Percentiles rank a stretch among this genome's conserved stretches.
phyloP scores from a whole-genome alignment of 108 stramenopile genomes.

The Pinguiococcus pyrenoidosus region DNA sequence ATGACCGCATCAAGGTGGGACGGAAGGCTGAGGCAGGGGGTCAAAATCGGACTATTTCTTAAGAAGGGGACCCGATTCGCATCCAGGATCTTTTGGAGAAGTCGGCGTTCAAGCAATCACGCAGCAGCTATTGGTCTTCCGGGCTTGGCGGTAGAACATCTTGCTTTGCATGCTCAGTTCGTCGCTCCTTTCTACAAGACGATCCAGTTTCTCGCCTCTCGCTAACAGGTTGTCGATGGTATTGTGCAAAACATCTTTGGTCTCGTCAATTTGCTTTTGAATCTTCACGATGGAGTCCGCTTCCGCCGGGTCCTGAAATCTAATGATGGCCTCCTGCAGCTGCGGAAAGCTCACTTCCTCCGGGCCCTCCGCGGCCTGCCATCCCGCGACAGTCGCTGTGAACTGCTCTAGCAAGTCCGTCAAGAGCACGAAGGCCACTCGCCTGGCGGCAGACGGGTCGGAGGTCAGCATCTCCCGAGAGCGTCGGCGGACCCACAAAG shows the following conservation, averaged over 20 bases:
- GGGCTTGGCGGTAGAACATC: conserved; percentile 98
- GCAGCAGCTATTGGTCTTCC: conserved; percentile 96
- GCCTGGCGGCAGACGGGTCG: too few species aligned
- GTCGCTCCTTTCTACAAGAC: conserved; percentile 84
- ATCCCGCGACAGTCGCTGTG: conserved; percentile 54
- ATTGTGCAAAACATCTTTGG: conserved; percentile 91
- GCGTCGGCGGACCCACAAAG: too few species aligned
- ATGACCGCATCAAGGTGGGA: too few species aligned
- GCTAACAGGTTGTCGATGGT: conserved; percentile 95
- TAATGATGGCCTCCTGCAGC: conserved; percentile 30
- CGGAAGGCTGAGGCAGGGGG: too few species aligned
- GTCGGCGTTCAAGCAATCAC: conserved; percentile 71
- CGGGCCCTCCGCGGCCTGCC: conserved; percentile 36
- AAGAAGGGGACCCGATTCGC: too few species aligned
- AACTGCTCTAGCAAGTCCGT: conserved; percentile 90
- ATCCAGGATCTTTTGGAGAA: too few species aligned
- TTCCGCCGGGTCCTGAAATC: conserved; percentile 65
- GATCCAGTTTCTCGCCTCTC: conserved; percentile 91
- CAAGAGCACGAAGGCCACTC: conserved; percentile 91
- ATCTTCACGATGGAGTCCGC: conserved; percentile 97
- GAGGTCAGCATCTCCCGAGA: too few species aligned
- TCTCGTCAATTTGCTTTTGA: conserved; percentile 96
- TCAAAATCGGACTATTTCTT: too few species aligned
- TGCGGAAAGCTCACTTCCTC: conserved; percentile 34
- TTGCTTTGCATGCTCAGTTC: conserved; percentile 90